Conservation (phyloP, 202 grass and related monocot genomes). For the Setaria viridis region DNA sequence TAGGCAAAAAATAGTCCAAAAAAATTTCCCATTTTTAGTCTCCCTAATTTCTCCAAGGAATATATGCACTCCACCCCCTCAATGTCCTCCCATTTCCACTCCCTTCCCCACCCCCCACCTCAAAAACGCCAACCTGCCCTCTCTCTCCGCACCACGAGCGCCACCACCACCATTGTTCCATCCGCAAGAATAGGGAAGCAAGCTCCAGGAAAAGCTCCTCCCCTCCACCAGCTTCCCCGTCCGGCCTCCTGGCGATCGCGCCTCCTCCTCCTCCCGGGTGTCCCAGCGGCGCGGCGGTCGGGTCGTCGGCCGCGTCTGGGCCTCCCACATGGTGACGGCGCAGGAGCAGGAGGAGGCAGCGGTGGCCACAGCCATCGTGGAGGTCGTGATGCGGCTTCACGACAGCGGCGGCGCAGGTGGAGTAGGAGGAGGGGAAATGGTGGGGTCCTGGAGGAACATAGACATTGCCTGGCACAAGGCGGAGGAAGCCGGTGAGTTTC, state of each 20-base stretch:
- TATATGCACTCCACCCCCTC: slow-evolving; percentile 41
- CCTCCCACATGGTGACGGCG: slow-evolving; percentile 32
- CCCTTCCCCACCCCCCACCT: neutral
- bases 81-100: slow-evolving; percentile 46
- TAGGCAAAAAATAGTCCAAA: slow-evolving; percentile 39
- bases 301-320: slow-evolving; percentile 7
- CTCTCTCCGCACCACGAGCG: slow-evolving; percentile 23
- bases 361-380: slow-evolving; percentile 49
- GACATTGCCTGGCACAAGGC: slow-evolving; percentile 85
- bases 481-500: slow-evolving; percentile 70
- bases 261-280: neutral
- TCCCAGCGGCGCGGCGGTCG: slow-evolving; percentile 22
- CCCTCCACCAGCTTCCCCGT: slow-evolving; percentile 32
- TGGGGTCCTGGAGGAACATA: slow-evolving; percentile 50
- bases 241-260: slow-evolving; percentile 1
- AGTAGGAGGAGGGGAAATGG: neutral
- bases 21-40: slow-evolving; percentile 52
- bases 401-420: neutral
- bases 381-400: slow-evolving; percentile 54
- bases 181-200: slow-evolving; percentile 21
- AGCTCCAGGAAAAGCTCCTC: slow-evolving; percentile 25
- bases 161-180: slow-evolving; percentile 38
- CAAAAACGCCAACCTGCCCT: slow-evolving; percentile 46
- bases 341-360: slow-evolving; percentile 27
- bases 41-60: slow-evolving; percentile 31